Base-by-base conservation (phyloP, 495 filamentous ascomycete species). In the Aspergillus incahuasiensis region DNA sequence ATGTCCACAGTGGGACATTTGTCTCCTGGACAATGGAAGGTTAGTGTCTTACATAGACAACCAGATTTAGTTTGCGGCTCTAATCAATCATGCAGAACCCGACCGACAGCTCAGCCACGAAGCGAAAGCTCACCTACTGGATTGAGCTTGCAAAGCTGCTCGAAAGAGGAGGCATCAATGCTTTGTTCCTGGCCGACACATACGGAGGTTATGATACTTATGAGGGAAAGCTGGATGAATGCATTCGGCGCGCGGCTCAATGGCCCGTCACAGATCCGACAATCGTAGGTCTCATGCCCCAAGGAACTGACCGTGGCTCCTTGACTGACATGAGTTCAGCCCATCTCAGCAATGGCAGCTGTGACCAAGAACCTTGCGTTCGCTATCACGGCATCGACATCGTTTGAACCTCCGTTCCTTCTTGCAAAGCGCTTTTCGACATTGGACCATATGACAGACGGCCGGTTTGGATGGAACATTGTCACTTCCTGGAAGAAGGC, bases 391-490 rank as follows among this genome's bases (percentile, higher is more conserved):
- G 65, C 73, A 0, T 80, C 78, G 1, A 83, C 82, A n/a, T 77
- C 79, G 0, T 86, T 81, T 48, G 80, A 82, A 52, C 74, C 75
- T 8, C 82, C 83, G 3, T 86, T 78, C 57, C 66, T 81, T 6
- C 70, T 85, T 0, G 82, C 82, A 4, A 79, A 80, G 55, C 73
- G 80, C 15, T 82, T 83, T 47, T 85, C 82, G 0, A 85, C 82
- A 0, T 59, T 87, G n/a, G 82, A 86, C 51, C 83, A 87, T 60
- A 68, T 84, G 18, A 85, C 81, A 0, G 69, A 78, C 0, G 83
- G 82, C 0, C 72, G 82, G 4, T 67, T 86, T 38, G 83, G 78
- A 0, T 86, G 83, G 84, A 87, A 86, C 53, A 84, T 87, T 35
- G 82, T 86, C 13, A 85, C 82, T 5, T 78, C 73, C 0, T 86